Conservation (phyloP, 2,329 filamentous ascomycete genomes). For the Colletotrichum australisinense region DNA sequence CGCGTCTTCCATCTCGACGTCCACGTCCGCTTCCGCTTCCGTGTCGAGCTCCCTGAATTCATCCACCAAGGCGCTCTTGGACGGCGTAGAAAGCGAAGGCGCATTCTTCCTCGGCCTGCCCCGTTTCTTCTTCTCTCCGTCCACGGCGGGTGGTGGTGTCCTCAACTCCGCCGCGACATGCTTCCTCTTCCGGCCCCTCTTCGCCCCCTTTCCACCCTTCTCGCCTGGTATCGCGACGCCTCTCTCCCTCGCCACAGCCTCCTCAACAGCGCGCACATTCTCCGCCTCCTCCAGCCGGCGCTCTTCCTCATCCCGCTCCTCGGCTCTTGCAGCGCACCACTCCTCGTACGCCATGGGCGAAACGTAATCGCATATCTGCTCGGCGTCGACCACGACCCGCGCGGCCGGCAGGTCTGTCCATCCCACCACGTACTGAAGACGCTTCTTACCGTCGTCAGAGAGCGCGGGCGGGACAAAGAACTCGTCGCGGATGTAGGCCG, state of each 20-base stretch:
- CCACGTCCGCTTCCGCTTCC: slow-evolving; percentile 38
- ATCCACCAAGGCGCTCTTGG: slow-evolving; percentile 43
- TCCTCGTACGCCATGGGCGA: slow-evolving; percentile 67
- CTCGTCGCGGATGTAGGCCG: slow-evolving; percentile 68
- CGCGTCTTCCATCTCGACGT: slow-evolving; percentile 39
- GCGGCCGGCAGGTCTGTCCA: slow-evolving; percentile 65
- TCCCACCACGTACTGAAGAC: slow-evolving; percentile 65
- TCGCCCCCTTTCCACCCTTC: background rate
- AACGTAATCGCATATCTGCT: slow-evolving; percentile 67
- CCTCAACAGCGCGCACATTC: slow-evolving; percentile 23
- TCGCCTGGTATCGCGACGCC: background rate
- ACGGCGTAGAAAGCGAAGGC: slow-evolving; percentile 49
- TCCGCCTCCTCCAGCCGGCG: slow-evolving; percentile 41
- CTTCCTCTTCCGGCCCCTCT: background rate
- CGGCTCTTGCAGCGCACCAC: slow-evolving; percentile 62
- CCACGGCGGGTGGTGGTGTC: slow-evolving; percentile 10
- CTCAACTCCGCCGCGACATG: background rate
- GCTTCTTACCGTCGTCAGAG: slow-evolving; percentile 51
- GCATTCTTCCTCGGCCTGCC: slow-evolving; percentile 41
- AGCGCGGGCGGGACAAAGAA: slow-evolving; percentile 55
- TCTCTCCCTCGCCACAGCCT: slow-evolving; percentile 13
- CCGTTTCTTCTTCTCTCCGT: slow-evolving; percentile 38
- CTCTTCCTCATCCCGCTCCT: slow-evolving; percentile 55
- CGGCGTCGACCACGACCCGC: slow-evolving; percentile 57
- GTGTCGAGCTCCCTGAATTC: slow-evolving; percentile 43